Percentiles rank a stretch among this genome's conserved stretches.
phyloP scores from a whole-genome alignment of 139 green algal genomes.

The Nannochloris sp. region DNA sequence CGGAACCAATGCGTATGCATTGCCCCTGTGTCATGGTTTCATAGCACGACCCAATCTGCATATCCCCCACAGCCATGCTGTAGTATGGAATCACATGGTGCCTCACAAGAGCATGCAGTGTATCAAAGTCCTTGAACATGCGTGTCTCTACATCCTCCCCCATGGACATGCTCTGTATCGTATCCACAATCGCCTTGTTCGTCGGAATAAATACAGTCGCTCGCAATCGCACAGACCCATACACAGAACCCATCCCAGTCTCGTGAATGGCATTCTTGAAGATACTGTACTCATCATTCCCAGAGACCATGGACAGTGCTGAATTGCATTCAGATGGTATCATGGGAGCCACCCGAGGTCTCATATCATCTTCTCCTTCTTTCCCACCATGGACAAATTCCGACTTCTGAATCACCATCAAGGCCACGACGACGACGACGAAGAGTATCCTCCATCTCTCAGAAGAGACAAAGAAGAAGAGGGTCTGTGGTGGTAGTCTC shows the following conservation, averaged over 20 bases:
- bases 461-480: no score
- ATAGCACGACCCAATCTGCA: conserved; percentile 1
- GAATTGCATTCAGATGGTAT: conserved; percentile 8
- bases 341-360: not conserved
- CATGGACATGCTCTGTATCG: not conserved
- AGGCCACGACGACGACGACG: no score
- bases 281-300: not conserved
- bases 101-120: conserved; percentile 8
- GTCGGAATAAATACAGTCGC: conserved; percentile 25
- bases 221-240: conserved; percentile 5
- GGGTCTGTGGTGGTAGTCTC: no score
- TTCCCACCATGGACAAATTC: not conserved
- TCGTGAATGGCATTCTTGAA: conserved; percentile 6
- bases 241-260: conserved; percentile 11
- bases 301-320: not conserved
- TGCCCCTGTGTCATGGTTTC: conserved; percentile 1
- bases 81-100: conserved; percentile 23
- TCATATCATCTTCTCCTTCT: not conserved
- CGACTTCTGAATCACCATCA: not conserved
- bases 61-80: not conserved
- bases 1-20: not conserved
- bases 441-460: no score
- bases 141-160: not conserved
- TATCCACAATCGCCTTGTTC: conserved; percentile 11
- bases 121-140: not conserved